Percentiles rank a stretch among this genome's conserved stretches.
Conservation (phyloP, 345 rosid genomes). For the Tarenaya hassleriana region DNA sequence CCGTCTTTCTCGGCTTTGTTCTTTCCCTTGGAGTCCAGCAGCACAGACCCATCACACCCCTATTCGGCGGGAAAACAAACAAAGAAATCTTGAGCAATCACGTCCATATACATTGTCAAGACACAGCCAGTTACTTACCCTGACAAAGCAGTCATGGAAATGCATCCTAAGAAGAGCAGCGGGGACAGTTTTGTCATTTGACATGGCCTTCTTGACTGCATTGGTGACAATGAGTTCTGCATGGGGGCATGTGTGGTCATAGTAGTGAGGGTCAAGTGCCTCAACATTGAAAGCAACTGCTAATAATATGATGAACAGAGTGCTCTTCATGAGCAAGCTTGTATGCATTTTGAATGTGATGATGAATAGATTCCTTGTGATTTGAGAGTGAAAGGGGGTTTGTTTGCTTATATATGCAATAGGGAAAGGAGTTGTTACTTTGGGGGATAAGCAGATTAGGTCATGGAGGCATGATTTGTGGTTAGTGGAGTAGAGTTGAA, state of each 20-base stretch:
- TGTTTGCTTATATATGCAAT: conserved; percentile 23
- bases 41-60: conserved; percentile 92
- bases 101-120: too few relatives aligned
- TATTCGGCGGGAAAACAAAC: conserved; percentile 6
- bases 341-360: conserved; percentile 22
- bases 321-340: neutral
- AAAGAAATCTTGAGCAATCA: neutral
- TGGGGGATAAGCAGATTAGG: conserved; percentile 55
- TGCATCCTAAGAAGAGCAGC: conserved; percentile 88
- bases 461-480: conserved; percentile 34
- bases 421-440: conserved; percentile 38
- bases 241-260: conserved; percentile 52
- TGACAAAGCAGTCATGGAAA: conserved; percentile 77
- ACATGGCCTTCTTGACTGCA: conserved; percentile 56
- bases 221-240: conserved; percentile 44
- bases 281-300: conserved; percentile 24
- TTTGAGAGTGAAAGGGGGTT: conserved; percentile 3
- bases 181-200: conserved; percentile 64
- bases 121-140: conserved; percentile 47
- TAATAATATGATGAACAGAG: conserved; percentile 8
- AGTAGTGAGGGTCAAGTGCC: conserved; percentile 55
- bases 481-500: conserved; percentile 43
- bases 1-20: conserved; percentile 82
- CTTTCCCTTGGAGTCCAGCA: conserved; percentile 56
- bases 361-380: neutral